Evolutionary conservation across 140 eudicot genomes (phyloP).

Genomic region (Bidens hawaiensis): DNA sequence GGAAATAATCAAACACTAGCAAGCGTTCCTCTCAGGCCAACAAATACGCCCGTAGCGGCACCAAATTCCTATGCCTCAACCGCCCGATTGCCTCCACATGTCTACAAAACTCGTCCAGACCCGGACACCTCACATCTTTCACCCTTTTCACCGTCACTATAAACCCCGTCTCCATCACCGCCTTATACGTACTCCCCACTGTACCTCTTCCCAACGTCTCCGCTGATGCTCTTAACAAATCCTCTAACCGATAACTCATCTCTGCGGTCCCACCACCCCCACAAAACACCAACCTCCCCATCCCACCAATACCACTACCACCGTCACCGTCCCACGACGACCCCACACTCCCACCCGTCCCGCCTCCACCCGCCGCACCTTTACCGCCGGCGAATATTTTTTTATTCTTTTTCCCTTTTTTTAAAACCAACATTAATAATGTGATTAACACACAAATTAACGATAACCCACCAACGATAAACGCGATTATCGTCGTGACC

Average conservation of each 20-base stretch:
- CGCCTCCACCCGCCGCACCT: constrained; percentile 1
- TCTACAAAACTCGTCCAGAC: constrained; percentile 30
- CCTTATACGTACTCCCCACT: constrained; percentile 47
- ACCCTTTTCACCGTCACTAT: constrained; percentile 40
- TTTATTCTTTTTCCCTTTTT: constrained; percentile 16
- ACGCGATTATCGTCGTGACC: constrained; percentile 32
- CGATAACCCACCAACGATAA: constrained; percentile 40
- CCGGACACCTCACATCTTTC: constrained; percentile 4
- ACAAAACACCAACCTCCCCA: constrained; percentile 41
- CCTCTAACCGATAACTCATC: constrained; percentile 37
- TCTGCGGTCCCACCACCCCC: constrained; percentile 26
- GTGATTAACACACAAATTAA: constrained; percentile 26
- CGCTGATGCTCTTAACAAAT: constrained; percentile 47
- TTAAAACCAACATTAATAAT: constrained; percentile 20
- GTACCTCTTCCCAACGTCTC: constrained; percentile 45
- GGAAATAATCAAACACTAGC: constrained; percentile 35
- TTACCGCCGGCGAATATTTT: constrained; percentile 16
- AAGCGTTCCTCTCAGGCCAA: constrained; percentile 36
- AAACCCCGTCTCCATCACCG: constrained; percentile 36
- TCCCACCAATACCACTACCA: constrained; percentile 10
- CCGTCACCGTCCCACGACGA: constrained; percentile 12
- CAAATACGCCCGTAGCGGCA: constrained; percentile 41
- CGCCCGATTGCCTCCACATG: constrained; percentile 37
- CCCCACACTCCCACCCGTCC: background rate
- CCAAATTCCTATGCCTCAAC: constrained; percentile 47